Evolutionary conservation across 2,329 filamentous ascomycete species (phyloP), one percentile per base, ranked within the genome.

Genomic region (Curvularia lunata): DNA sequence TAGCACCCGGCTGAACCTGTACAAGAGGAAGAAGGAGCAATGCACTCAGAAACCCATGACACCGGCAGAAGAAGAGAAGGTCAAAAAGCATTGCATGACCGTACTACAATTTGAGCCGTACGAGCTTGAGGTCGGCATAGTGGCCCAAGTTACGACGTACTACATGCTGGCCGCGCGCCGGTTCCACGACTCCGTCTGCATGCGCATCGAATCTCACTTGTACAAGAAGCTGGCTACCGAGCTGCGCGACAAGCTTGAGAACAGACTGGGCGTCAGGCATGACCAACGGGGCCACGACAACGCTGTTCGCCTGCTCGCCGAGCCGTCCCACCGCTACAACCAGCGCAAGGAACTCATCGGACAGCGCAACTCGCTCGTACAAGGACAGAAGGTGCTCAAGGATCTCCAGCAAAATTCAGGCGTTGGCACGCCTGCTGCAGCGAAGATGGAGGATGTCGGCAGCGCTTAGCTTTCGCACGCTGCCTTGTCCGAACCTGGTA

Each of bases 161-260:
- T 92, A 92, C 68, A 81, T 85, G 46, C 83, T 88, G 4, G 88
- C 90, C 0, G 84, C 86, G 0, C 77, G 82, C 32, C 83, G 89
- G 1, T 89, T 91, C 65, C 81, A 86, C 0, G 89, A 92, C 27
- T 70, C 70, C 0, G 67, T 84, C 5, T 76, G 69, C 25, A 75
- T 77, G 64, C 66, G 77, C 1, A 67, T 81, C 1, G 67, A 77
- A n/a, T 69, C 59, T 0, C 74, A 79, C 41, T 63, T 79, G 32
- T 75, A 74, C 60, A 67, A 68, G 30, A 53, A 61, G 16, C 58
- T 77, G 0, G 60, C 64, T 2, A 56, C 38, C 0, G 56, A 64
- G 10, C 56, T 76, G 1, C 60, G 61, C 7, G 64, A 70, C 2
- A 68, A 76, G 38, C 58, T 77, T 2, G 63, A 65, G 16, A 59